A percentile compares a stretch with the other conserved stretches of the same genome.
Evolutionary conservation across 140 eudicot genomes (phyloP).

Genomic region (Artemisia princeps): DNA sequence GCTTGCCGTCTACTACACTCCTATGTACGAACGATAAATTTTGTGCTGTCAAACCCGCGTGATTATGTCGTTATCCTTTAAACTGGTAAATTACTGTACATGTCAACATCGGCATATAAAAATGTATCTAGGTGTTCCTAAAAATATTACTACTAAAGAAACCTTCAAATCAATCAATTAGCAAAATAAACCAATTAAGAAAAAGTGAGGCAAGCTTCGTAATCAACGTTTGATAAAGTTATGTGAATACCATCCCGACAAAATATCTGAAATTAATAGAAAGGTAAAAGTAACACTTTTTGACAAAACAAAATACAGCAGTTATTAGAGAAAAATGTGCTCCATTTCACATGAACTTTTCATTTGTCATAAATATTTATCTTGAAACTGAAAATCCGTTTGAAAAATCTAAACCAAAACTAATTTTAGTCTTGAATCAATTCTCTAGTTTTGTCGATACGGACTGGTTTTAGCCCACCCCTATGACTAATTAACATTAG

Average conservation of each 20-base stretch:
- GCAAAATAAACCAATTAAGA: conserved; percentile 12
- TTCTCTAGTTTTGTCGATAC: no score
- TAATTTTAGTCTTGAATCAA: no score
- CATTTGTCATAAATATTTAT: no score
- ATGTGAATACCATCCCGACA: conserved; percentile 7
- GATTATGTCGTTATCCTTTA: background rate
- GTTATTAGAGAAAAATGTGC: background rate
- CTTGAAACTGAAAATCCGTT: no score
- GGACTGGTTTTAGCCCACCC: no score
- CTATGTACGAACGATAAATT: background rate
- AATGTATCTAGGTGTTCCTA: background rate
- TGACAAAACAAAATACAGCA: conserved; percentile 7
- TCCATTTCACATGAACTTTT: conserved; percentile 17
- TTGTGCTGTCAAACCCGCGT: conserved; percentile 7
- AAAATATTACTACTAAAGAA: background rate
- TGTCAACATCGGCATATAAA: conserved; percentile 8
- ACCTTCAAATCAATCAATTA: conserved; percentile 22
- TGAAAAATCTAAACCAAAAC: no score
- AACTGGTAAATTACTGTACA: background rate
- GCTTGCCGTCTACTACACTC: background rate
- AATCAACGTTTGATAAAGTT: conserved; percentile 25
- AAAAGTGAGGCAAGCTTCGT: conserved; percentile 20
- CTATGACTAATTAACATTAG: no score
- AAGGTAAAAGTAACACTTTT: conserved; percentile 21
- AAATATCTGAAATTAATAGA: conserved; percentile 5